phyloP scores from a whole-genome alignment of 2,329 filamentous ascomycete genomes.

The Trichophyton verrucosum region DNA sequence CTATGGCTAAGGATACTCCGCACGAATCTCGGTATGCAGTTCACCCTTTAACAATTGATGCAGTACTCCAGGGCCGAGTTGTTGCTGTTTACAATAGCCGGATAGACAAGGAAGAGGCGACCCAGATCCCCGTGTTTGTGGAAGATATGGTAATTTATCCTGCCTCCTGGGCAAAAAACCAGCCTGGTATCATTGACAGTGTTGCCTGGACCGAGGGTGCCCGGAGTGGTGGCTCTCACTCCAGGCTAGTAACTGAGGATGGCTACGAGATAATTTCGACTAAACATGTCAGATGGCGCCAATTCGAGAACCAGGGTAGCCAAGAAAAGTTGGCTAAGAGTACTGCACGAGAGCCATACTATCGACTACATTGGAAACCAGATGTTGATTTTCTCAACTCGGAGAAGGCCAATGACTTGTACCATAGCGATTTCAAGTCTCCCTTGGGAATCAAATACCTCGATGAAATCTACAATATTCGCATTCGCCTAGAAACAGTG shows the following conservation, averaged over 20 bases:
- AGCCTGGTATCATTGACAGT: background rate
- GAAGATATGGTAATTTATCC: conserved; percentile 4
- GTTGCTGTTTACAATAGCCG: background rate
- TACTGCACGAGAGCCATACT: background rate
- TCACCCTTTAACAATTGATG: conserved; percentile 18
- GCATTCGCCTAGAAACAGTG: background rate
- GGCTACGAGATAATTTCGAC: conserved; percentile 1
- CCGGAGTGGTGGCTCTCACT: background rate
- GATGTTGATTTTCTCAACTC: background rate
- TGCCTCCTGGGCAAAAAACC: background rate
- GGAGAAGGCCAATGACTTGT: background rate
- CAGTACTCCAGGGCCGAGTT: conserved; percentile 10
- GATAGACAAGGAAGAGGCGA: background rate
- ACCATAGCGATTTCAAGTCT: background rate
- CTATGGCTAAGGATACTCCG: background rate
- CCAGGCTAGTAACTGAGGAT: background rate
- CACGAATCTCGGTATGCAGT: conserved; percentile 6
- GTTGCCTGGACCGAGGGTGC: conserved; percentile 5
- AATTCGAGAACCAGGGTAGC: conserved; percentile 1
- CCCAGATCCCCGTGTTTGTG: background rate
- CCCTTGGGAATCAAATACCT: background rate
- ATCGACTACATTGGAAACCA: conserved; percentile 6
- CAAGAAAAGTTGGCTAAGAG: background rate
- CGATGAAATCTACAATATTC: background rate
- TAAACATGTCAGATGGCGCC: background rate